Evolutionary conservation across 257 asterid species (phyloP).

Genomic region (Ligustrum vulgare): DNA sequence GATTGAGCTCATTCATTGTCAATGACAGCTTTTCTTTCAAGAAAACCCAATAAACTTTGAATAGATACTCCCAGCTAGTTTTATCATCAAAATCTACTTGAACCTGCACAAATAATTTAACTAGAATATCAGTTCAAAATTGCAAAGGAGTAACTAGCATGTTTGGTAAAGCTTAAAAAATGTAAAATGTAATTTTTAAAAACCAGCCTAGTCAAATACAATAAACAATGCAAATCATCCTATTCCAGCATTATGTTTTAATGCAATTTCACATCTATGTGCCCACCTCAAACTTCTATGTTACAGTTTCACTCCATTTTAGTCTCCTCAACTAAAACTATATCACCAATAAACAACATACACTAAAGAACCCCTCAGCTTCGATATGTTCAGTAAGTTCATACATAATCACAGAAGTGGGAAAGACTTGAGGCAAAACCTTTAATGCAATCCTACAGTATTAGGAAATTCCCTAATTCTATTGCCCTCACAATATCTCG

Average conservation of each 20-base stretch:
- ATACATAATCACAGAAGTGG: not conserved
- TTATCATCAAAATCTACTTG: conserved; percentile 86
- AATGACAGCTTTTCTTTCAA: conserved; percentile 62
- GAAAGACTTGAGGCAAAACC: not conserved
- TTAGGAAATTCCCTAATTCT: not conserved
- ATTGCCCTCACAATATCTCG: not conserved
- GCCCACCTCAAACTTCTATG: not conserved
- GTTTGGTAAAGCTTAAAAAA: not conserved
- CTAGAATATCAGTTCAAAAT: conserved; percentile 16
- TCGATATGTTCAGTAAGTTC: not conserved
- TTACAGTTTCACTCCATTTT: not conserved
- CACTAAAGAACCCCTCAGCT: not conserved
- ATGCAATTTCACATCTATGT: too few relatives aligned
- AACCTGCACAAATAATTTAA: conserved; percentile 45
- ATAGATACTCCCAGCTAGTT: conserved; percentile 90
- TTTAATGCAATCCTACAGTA: not conserved
- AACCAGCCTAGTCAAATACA: not conserved
- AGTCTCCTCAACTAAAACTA: not conserved
- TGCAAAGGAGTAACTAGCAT: not conserved
- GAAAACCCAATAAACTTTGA: conserved; percentile 79
- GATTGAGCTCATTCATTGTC: conserved; percentile 63
- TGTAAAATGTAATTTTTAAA: not conserved
- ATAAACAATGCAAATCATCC: not conserved
- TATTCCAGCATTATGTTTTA: too few relatives aligned
- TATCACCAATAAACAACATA: not conserved